These are phyloP conservation scores for Heterococcus sp. DNA, from an alignment of 108 stramenopile species.

Conservation along the genomic window DNA sequence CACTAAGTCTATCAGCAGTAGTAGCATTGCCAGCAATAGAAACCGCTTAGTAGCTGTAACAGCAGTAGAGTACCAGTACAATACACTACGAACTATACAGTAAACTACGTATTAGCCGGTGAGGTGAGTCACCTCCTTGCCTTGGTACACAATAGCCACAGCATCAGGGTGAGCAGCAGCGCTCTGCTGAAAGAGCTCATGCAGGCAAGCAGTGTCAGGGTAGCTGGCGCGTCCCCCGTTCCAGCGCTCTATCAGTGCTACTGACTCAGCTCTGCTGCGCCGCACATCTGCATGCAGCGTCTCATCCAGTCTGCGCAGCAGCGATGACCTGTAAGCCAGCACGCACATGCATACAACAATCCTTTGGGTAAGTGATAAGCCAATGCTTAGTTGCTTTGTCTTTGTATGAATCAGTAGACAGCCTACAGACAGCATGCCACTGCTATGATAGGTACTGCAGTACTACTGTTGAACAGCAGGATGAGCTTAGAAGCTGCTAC, in stretches of 20 bases:
- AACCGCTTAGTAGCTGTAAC: too few species aligned
- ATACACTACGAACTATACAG: too few species aligned
- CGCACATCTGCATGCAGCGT: neutral
- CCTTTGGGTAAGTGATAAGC: neutral
- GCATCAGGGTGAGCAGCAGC: slow-evolving; percentile 27
- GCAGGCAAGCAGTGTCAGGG: slow-evolving; percentile 34
- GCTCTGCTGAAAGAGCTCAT: slow-evolving; percentile 37
- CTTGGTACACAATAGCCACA: slow-evolving; percentile 46
- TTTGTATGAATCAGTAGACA: neutral
- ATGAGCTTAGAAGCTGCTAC: too few species aligned
- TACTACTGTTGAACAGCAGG: too few species aligned
- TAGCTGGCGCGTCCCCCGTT: slow-evolving; percentile 10
- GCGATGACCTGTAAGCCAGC: neutral
- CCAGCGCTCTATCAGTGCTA: slow-evolving; percentile 18
- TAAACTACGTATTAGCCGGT: too few species aligned
- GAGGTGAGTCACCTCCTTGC: neutral
- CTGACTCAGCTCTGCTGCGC: slow-evolving; percentile 10
- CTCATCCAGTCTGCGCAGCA: neutral
- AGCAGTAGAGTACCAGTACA: too few species aligned
- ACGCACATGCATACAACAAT: neutral
- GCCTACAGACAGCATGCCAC: neutral
- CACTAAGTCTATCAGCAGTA: too few species aligned
- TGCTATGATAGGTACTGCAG: neutral
- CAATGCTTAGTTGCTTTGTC: neutral
- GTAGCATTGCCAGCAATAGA: too few species aligned